Base-by-base conservation (phyloP, 176 grass and related monocot species). In the Pontederia paniculata region DNA sequence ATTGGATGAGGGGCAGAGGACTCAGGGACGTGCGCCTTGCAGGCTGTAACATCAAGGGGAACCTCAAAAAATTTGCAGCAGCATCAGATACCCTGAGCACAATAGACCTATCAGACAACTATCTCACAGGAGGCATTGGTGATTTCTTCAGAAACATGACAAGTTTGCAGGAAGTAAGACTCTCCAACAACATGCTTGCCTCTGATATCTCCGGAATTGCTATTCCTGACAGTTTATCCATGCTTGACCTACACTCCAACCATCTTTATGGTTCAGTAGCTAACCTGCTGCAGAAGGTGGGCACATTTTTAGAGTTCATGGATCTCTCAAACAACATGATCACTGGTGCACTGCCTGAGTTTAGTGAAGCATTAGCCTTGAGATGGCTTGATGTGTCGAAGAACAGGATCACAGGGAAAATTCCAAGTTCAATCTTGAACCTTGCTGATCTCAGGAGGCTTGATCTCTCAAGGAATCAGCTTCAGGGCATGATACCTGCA, bases 311-410 rank as follows among this genome's bases (percentile, higher is more conserved):
- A 17, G 49, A 74, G 50, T 57, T 66, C 51, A 14, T 86, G 66
- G 82, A 93, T 61, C 60, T 95, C 22, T 95, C 89, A 0, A 62
- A 25, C 50, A 95, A 95, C 64, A 80, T 21, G 55, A 69, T 95
- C 69, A 69, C 69, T 21, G 81, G 89, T 54, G 66, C 17, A 1
- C 63, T 95, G 67, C 81, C 81, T 0, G 75, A 85, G 15, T 82
- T 95, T 44, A 49, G 13, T 49, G 45, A 51, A 14, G 50, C 71
- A 14, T 68, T 15, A 3, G 47, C 72, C 17, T 50, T 74, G 3
- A 76, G 31, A 74, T 78, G 76, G 70, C 80, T 94, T 15, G 74
- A 81, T 63, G 13, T 94, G 6, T 94, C 88, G 2, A 45, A 12
- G 49, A 94, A 94, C 17, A 28, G 55, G 28, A 79, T 94, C 21